A percentile compares a stretch with the other conserved stretches of the same genome.
phyloP scores from a whole-genome alignment of 2,329 filamentous ascomycete genomes.

The Cyphellophora attinorum region DNA sequence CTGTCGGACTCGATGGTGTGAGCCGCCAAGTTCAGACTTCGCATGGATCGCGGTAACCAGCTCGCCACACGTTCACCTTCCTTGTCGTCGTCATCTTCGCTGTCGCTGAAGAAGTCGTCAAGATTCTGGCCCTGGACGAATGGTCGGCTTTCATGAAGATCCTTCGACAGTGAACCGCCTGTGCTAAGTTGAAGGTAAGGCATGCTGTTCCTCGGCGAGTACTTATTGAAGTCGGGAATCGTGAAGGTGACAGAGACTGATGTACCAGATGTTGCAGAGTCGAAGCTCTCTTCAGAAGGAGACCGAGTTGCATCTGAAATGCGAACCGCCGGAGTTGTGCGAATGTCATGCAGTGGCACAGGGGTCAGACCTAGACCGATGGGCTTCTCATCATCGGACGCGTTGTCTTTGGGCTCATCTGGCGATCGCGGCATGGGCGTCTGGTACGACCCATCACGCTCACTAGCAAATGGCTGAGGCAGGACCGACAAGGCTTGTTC shows the following conservation, averaged over 20 bases:
- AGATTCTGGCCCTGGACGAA: not conserved
- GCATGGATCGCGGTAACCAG: not conserved
- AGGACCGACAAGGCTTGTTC: constrained; percentile 9
- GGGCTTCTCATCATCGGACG: not conserved
- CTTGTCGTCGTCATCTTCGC: not conserved
- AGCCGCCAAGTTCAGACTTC: not conserved
- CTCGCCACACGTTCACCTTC: not conserved
- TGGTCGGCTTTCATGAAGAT: not conserved
- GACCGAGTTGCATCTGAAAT: not conserved
- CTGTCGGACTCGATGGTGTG: not conserved
- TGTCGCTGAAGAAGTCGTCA: not conserved
- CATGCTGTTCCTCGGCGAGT: not conserved
- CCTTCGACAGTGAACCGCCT: too few relatives aligned
- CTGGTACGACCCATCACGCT: constrained; percentile 7
- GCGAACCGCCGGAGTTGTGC: not conserved
- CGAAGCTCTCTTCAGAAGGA: too few relatives aligned
- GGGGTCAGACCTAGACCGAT: not conserved
- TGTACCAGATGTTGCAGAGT: not conserved
- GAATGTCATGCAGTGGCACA: not conserved
- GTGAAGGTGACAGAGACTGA: not conserved
- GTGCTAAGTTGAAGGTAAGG: not conserved
- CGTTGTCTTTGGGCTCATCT: not conserved
- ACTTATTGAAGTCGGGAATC: not conserved
- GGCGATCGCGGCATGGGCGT: constrained; percentile 1
- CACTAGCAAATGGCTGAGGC: constrained; percentile 11